phyloP scores from a whole-genome alignment of 352 stramenopile genomes.

The Phytophthora uliginosa region DNA sequence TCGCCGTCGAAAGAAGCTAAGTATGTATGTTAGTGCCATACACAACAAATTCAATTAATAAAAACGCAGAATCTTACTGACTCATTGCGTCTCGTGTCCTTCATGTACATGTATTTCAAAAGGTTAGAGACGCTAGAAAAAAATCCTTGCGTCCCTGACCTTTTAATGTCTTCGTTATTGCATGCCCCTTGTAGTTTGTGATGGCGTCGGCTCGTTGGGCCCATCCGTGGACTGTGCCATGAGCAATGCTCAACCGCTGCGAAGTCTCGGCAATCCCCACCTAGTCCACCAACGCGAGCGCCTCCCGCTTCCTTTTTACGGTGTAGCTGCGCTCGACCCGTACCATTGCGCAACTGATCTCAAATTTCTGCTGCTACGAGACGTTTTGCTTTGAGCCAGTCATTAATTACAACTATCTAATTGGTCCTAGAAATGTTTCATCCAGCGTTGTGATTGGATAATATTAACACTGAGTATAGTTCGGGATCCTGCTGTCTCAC shows the following conservation, averaged over 20 bases:
- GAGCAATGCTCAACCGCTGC: background rate
- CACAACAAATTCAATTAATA: background rate
- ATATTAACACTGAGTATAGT: background rate
- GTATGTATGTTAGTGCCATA: background rate
- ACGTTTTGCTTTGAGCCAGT: background rate
- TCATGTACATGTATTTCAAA: background rate
- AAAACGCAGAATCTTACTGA: background rate
- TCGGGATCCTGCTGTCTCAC: background rate
- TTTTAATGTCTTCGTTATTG: constrained; percentile 2
- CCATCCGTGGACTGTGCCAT: background rate
- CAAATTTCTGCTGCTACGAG: background rate
- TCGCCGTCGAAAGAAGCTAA: background rate
- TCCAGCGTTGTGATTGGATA: background rate
- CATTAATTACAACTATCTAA: background rate
- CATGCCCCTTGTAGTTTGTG: background rate
- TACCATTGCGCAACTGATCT: background rate
- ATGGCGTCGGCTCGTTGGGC: background rate
- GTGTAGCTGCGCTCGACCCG: background rate
- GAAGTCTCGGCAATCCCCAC: background rate
- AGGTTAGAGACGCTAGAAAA: constrained; percentile 1
- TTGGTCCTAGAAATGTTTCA: background rate
- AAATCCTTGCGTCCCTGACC: background rate
- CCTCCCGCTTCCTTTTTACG: background rate
- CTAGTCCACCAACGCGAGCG: background rate
- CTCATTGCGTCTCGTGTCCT: background rate